A percentile compares a stretch with the other conserved stretches of the same genome.
Conservation (phyloP, 176 grass and related monocot genomes). For the Musa beccarii region DNA sequence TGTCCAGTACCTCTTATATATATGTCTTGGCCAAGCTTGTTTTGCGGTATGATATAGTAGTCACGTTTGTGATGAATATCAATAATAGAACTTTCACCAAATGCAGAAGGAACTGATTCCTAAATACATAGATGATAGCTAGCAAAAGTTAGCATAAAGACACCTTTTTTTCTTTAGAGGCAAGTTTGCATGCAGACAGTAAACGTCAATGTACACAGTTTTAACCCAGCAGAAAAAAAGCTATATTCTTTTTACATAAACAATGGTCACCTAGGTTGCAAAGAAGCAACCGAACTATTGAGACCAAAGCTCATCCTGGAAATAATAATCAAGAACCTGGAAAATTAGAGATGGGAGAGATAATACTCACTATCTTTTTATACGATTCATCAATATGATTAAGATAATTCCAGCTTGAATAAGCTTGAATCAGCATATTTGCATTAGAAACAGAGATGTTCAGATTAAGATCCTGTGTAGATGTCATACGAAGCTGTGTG, state of each 20-base stretch:
- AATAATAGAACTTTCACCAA: slow-evolving; percentile 43
- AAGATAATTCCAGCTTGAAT: slow-evolving; percentile 95
- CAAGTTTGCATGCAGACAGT: too few relatives aligned
- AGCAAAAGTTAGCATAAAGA: background rate
- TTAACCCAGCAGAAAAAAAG: too few relatives aligned
- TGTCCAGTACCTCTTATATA: slow-evolving; percentile 56
- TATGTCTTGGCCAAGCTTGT: slow-evolving; percentile 90
- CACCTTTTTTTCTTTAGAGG: too few relatives aligned
- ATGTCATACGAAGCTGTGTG: slow-evolving; percentile 69
- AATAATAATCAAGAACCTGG: background rate
- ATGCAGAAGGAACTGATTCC: slow-evolving; percentile 47
- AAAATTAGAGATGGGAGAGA: background rate
- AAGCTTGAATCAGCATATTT: slow-evolving; percentile 97
- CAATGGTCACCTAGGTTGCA: too few relatives aligned
- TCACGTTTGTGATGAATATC: slow-evolving; percentile 75
- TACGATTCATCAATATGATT: slow-evolving; percentile 70
- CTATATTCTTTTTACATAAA: too few relatives aligned
- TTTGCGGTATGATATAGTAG: slow-evolving; percentile 81
- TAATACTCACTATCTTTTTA: slow-evolving; percentile 45
- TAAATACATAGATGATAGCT: slow-evolving; percentile 29
- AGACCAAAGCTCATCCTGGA: too few relatives aligned
- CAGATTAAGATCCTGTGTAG: slow-evolving; percentile 74
- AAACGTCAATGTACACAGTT: too few relatives aligned
- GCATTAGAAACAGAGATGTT: slow-evolving; percentile 82
- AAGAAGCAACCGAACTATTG: too few relatives aligned